Base-by-base conservation (phyloP, 257 asterid species). In the Solanum pinnatisectum region DNA sequence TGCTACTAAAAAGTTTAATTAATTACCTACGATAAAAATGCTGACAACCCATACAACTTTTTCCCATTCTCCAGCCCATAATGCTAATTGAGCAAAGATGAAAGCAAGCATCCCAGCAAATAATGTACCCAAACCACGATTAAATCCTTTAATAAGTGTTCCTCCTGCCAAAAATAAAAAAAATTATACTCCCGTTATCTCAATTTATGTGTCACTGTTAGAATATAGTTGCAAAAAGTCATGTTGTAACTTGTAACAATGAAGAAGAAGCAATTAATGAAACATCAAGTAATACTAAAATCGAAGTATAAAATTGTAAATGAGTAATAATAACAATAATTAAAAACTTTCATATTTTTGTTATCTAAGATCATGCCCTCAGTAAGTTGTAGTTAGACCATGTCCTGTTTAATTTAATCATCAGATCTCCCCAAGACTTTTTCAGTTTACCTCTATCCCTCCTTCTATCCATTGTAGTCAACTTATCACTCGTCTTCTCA, bases 61-160 rank as follows among this genome's bases (percentile, higher is more conserved):
- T 25, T 89, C 94, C 87, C 87, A 44, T 0, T 88, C 82, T 36
- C 95, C 95, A 10, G 93, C 90, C 65, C 88, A 77, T 36, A 92
- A 59, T 4, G 94, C 86, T 44, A 94, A 76, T 85, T 87, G 89
- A 10, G 95, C 92, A 88, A 92, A 92, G 84, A 90, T 56, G 63
- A 92, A 90, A 22, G 95, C 95, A 40, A 94, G 93, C 86, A 93
- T 86, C 60, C 96, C 97, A 22, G 97, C 95, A 33, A 88, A 88
- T 15, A 94, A 86, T 18, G 95, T 94, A 84, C 96, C 97, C 20
- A 94, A 68, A 33, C 94, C 95, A n/a, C 97, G 94, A 83, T 94
- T 93, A 91, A 94, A 93, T 82, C 97, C 97, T 87, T 94, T 94
- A 72, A 91, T 94, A 88, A 94, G 82, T 10, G 94, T 94, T 36